Evolutionary conservation across 805 yeast species (phyloP), one percentile per base, ranked within the genome.

Genomic region (Wickerhamiella cacticola): DNA sequence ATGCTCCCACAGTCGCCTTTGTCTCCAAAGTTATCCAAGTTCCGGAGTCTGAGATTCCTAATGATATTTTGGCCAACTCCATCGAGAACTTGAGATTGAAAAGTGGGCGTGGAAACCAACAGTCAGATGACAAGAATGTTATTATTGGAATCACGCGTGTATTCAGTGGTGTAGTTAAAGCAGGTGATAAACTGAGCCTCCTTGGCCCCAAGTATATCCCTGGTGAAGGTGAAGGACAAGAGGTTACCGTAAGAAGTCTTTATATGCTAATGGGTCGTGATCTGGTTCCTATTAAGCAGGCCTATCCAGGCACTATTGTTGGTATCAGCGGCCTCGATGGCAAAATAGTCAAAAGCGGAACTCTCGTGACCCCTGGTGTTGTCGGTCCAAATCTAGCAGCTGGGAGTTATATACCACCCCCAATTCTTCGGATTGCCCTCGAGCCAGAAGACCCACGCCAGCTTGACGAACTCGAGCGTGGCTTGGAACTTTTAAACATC

Each of bases 271-370:
- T 92, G 97, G 99, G 98, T 16, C 71, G 89, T 54, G 96, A 92
- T 51, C 67, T 89, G 29, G 77, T 87, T 2, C 72, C 88, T 2
- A 69, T 92, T 53, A 74, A 80, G 38, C 72, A 72, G 15, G 95
- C 89, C 4, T 95, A 95, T 1, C 89, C 96, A 1, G 99, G 99
- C 26, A 86, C 83, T 55, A 86, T 92, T 52, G 94, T 85, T 5
- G 99, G 96, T 45, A 80, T 92, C 44, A 89, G 87, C 31, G 97
- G 98, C 0, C 70, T 92, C 18, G 95, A 82, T 2, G 84, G 83
- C 6, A 78, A 77, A 46, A 73, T 92, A 26, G 63, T 89, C 55
- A 92, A 92, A 61, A 84, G 80, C 59, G 98, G 95, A 45, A 88
- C 98, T 0, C 62, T 86, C 44, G 70, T 83, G 5, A 70, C 78